A percentile compares a stretch with the other conserved stretches of the same genome.
These are phyloP conservation scores for Neofusicoccum kwambonambiense DNA, from an alignment of 2,329 filamentous ascomycete genomes.

Conservation along the genomic window DNA sequence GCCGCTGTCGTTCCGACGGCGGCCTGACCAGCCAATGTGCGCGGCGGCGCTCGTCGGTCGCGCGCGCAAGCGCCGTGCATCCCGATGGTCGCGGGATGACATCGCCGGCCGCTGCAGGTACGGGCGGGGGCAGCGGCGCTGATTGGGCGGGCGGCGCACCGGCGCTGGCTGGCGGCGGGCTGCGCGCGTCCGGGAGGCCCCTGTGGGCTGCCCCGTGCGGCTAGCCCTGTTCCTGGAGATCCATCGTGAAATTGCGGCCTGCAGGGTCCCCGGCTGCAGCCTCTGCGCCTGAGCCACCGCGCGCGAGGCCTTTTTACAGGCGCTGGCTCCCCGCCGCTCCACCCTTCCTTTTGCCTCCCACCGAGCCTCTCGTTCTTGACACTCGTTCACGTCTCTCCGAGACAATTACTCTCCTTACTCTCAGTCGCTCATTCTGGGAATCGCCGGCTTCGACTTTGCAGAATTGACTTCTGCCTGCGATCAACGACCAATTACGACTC, in stretches of 20 bases:
- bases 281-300: background rate
- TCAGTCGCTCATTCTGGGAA: conserved; percentile 39
- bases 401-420: conserved; percentile 34
- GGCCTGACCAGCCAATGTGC: background rate
- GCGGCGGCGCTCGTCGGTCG: background rate
- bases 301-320: background rate
- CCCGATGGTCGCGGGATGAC: background rate
- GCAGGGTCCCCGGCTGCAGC: conserved; percentile 1
- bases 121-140: background rate
- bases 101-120: conserved; percentile 4
- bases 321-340: conserved; percentile 19
- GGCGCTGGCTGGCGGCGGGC: background rate
- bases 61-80: background rate
- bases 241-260: conserved; percentile 13
- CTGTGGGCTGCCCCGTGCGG: background rate
- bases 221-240: conserved; percentile 13
- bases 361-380: conserved; percentile 26
- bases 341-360: conserved; percentile 26
- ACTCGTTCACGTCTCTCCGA: conserved; percentile 34
- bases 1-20: background rate
- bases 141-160: background rate
- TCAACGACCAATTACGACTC: conserved; percentile 22
- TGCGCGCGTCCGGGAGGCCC: background rate
- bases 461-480: conserved; percentile 34
- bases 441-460: conserved; percentile 24